phyloP scores from a whole-genome alignment of 345 rosid species.

The Salix koriyanagi region DNA sequence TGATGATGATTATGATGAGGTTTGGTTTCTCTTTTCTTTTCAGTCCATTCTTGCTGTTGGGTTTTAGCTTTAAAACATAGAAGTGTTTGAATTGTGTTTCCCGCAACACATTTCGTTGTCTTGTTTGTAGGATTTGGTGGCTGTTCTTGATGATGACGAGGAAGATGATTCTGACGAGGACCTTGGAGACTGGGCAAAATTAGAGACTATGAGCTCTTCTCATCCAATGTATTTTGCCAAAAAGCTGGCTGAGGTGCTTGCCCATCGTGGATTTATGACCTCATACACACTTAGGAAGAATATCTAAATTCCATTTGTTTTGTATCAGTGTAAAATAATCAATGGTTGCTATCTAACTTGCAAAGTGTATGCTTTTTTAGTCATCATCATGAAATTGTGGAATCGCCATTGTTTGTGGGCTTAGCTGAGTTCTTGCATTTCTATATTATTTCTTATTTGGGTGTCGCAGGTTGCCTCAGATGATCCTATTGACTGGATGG shows the following conservation, averaged over 20 bases:
- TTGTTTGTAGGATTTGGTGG: conserved; percentile 62
- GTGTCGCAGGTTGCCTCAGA: conserved; percentile 62
- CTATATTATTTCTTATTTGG: conserved; percentile 9
- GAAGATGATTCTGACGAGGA: conserved; percentile 53
- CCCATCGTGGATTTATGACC: background rate
- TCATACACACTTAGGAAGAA: background rate
- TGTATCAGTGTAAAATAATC: background rate
- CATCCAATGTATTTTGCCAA: conserved; percentile 94
- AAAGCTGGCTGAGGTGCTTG: conserved; percentile 62
- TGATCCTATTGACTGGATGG: conserved; percentile 85
- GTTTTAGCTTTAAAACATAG: conserved; percentile 2
- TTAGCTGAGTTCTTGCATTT: conserved; percentile 10
- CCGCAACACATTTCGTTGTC: conserved; percentile 13
- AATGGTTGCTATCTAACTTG: background rate
- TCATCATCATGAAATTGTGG: background rate
- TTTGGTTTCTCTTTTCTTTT: conserved; percentile 20
- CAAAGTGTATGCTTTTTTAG: background rate
- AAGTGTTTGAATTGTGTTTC: conserved; percentile 6
- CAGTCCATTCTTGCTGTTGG: conserved; percentile 1
- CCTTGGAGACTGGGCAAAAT: conserved; percentile 83
- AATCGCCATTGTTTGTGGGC: background rate
- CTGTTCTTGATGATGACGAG: conserved; percentile 59
- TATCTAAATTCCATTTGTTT: conserved; percentile 3
- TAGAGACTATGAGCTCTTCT: conserved; percentile 83
- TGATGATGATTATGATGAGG: conserved; percentile 30